phyloP scores from a whole-genome alignment of 1,284 basidiomycete genomes.

The Albatrellus sp. region DNA sequence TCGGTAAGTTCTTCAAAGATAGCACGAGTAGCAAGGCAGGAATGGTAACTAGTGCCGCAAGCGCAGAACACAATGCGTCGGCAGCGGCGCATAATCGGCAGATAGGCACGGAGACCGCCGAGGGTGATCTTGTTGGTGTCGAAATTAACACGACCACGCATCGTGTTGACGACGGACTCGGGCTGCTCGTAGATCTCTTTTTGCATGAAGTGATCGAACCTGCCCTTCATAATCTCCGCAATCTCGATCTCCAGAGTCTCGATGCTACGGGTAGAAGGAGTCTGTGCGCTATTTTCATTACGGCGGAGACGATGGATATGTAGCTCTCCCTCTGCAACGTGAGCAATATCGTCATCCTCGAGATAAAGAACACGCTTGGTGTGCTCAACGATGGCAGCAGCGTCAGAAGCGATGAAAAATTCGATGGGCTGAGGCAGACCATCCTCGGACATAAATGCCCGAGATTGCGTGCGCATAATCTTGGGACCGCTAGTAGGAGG shows the following conservation, averaged over 20 bases:
- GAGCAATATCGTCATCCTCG: conserved; percentile 98
- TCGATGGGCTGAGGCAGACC: conserved; percentile 98
- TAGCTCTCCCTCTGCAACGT: conserved; percentile 93
- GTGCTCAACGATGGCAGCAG: conserved; percentile 94
- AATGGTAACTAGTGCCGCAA: conserved; percentile 98
- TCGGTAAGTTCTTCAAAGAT: conserved; percentile 99
- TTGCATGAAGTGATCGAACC: conserved; percentile 99
- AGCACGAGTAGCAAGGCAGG: conserved; percentile 91
- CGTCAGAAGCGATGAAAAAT: conserved; percentile 98
- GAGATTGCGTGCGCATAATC: conserved; percentile 89
- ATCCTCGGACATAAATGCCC: conserved; percentile 97
- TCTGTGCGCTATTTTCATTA: conserved; percentile 61
- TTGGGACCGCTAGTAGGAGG: conserved; percentile 70
- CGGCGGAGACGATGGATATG: conserved; percentile 98
- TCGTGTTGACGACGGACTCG: conserved; percentile 99
- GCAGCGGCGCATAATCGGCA: conserved; percentile 91
- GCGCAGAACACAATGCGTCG: conserved; percentile 95
- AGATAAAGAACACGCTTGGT: conserved; percentile 98
- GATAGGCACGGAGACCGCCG: conserved; percentile 90
- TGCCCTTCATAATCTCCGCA: conserved; percentile 99
- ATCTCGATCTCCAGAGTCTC: conserved; percentile 99
- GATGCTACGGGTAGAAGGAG: conserved; percentile 84
- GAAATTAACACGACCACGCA: conserved; percentile 99
- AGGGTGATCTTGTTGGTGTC: conserved; percentile 87
- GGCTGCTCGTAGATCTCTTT: conserved; percentile 99